phyloP scores from a whole-genome alignment of 306 rosid species.

The Trichosanthes cucumerina region DNA sequence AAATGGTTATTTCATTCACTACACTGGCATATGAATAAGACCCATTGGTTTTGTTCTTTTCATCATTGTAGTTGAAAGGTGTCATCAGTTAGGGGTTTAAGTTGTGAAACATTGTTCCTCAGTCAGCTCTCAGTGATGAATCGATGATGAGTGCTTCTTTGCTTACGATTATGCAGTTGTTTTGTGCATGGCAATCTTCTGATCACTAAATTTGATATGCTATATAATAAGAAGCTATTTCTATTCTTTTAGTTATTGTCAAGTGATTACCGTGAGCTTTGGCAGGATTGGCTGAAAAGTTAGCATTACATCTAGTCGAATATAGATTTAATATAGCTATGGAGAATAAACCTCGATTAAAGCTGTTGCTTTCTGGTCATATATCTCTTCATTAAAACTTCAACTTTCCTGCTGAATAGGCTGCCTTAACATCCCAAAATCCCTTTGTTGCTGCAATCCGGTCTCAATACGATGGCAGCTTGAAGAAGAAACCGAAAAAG shows the following conservation, averaged over 20 bases:
- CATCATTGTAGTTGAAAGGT: not conserved
- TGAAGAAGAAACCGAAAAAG: slow-evolving; percentile 31
- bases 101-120: not conserved
- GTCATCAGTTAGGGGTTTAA: not conserved
- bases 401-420: slow-evolving; percentile 21
- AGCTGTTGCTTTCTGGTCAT: not conserved
- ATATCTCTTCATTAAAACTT: not conserved
- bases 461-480: slow-evolving; percentile 22
- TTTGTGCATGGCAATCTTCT: not conserved
- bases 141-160: not conserved
- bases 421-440: slow-evolving; percentile 26
- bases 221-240: not conserved
- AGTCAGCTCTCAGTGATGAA: not conserved
- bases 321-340: not conserved
- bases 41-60: not conserved
- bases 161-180: not conserved
- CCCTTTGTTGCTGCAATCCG: slow-evolving; percentile 31
- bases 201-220: not conserved
- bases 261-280: not conserved
- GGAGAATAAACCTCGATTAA: not conserved
- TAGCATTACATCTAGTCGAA: not conserved
- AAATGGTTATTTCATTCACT: not conserved
- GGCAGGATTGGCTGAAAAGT: not conserved
- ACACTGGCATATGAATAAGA: not conserved
- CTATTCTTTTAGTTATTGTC: not conserved